Evolutionary conservation across 2,329 filamentous ascomycete genomes (phyloP).

Genomic region (Atkinsonella texensis): DNA sequence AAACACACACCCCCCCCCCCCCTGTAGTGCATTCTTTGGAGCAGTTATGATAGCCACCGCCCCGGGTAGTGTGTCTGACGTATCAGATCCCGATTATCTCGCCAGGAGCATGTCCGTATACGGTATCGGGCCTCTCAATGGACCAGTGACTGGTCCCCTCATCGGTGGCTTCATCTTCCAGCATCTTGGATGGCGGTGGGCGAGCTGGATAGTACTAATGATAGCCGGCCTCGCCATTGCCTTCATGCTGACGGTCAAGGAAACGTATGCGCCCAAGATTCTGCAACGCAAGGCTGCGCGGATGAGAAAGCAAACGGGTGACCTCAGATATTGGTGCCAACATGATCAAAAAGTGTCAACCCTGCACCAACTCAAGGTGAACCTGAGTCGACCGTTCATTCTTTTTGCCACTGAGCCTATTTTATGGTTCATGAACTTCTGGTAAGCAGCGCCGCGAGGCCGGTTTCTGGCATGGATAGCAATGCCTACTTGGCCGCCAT

Average conservation of each 20-base stretch:
- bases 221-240: constrained; percentile 49
- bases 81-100: constrained; percentile 68
- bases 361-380: constrained; percentile 57
- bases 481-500: too few relatives aligned
- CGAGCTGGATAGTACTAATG: constrained; percentile 70
- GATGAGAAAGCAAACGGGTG: constrained; percentile 54
- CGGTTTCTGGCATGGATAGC: neutral
- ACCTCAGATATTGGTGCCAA: constrained; percentile 64
- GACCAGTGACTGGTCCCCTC: constrained; percentile 31
- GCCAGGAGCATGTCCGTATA: constrained; percentile 67
- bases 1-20: neutral
- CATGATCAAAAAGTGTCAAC: constrained; percentile 64
- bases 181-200: constrained; percentile 79
- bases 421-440: constrained; percentile 53
- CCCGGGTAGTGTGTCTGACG: constrained; percentile 72
- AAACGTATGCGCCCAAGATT: constrained; percentile 66
- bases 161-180: constrained; percentile 65
- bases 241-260: constrained; percentile 48
- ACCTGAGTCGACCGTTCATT: constrained; percentile 64
- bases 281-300: constrained; percentile 53
- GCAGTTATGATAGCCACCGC: constrained; percentile 74
- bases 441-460: constrained; percentile 32
- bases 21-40: constrained; percentile 35
- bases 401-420: constrained; percentile 77
- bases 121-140: constrained; percentile 69